Percentiles rank a stretch among this genome's conserved stretches.
phyloP scores from a whole-genome alignment of 139 green algal genomes.

The Nannochloris sp. region DNA sequence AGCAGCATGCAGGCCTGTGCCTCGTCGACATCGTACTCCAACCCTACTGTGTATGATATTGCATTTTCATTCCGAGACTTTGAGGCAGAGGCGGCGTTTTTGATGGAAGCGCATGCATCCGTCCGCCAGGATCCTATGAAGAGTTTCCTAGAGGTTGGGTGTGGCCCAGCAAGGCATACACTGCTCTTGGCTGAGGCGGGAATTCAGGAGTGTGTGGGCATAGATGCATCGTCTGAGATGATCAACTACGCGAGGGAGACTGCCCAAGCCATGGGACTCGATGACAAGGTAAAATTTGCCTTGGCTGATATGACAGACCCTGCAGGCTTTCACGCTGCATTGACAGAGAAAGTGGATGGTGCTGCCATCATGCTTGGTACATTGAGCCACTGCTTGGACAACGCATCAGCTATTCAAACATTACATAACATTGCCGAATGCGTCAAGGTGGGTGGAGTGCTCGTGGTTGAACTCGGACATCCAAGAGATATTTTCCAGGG shows the following conservation, averaged over 20 bases:
- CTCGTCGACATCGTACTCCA: slow-evolving; percentile 3
- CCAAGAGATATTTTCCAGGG: slow-evolving; percentile 22
- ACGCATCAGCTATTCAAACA: slow-evolving; percentile 17
- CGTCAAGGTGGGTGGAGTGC: slow-evolving; percentile 17
- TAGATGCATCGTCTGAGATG: slow-evolving; percentile 23
- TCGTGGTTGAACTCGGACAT: slow-evolving; percentile 26
- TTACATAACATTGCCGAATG: slow-evolving; percentile 13
- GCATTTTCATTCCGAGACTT: slow-evolving; percentile 30
- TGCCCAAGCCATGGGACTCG: slow-evolving; percentile 7
- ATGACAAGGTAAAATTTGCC: slow-evolving; percentile 12
- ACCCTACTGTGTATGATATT: slow-evolving; percentile 18
- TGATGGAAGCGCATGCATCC: slow-evolving; percentile 15
- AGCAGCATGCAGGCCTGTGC: too few species aligned
- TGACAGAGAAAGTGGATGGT: slow-evolving; percentile 6
- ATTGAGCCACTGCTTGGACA: slow-evolving; percentile 25
- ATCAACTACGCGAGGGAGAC: slow-evolving; percentile 7
- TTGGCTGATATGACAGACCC: slow-evolving; percentile 19
- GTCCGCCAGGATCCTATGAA: not conserved
- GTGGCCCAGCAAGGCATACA: slow-evolving; percentile 19
- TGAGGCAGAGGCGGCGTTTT: slow-evolving; percentile 15
- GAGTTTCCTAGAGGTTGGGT: slow-evolving; percentile 23
- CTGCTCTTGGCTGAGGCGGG: slow-evolving; percentile 1
- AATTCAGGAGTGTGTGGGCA: not conserved
- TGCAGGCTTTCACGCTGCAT: not conserved
- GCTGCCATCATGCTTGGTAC: slow-evolving; percentile 24